phyloP scores from a whole-genome alignment of 441 rosid species.

The Viola pubescens region DNA sequence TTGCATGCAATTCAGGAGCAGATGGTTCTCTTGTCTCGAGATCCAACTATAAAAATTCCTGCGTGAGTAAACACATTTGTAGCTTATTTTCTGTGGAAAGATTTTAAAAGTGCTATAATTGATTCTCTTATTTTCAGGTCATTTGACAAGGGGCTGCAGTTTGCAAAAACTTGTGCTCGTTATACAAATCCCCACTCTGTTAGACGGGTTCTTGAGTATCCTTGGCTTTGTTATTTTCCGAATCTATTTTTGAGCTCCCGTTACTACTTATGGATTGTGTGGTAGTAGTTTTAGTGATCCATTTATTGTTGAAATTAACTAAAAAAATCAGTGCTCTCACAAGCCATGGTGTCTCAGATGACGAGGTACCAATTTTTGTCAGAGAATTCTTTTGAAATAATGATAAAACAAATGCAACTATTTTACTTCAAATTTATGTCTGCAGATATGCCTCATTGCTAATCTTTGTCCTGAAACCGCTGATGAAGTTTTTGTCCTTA shows the following conservation, averaged over 20 bases:
- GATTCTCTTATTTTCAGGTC: constrained; percentile 41
- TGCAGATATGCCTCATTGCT: constrained; percentile 54
- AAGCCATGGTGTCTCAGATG: constrained; percentile 47
- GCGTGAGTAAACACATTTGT: constrained; percentile 37
- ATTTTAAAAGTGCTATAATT: constrained; percentile 11
- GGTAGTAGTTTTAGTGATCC: constrained; percentile 8
- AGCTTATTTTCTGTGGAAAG: constrained; percentile 7
- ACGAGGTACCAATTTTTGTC: constrained; percentile 51
- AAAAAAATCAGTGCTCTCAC: constrained; percentile 40
- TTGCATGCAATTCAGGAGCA: constrained; percentile 71
- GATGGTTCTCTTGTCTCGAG: constrained; percentile 59
- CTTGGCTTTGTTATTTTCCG: constrained; percentile 24
- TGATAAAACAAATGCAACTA: constrained; percentile 6
- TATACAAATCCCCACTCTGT: constrained; percentile 54
- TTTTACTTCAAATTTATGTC: constrained; percentile 20
- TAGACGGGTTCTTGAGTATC: constrained; percentile 67
- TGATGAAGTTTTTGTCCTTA: constrained; percentile 68
- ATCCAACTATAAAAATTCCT: constrained; percentile 67
- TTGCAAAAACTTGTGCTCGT: constrained; percentile 36
- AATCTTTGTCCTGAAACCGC: constrained; percentile 58
- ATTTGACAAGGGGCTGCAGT: constrained; percentile 56
- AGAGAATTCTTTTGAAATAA: constrained; percentile 3
- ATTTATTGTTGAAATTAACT: constrained; percentile 39
- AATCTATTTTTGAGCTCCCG: constrained; percentile 1
- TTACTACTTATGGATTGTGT: constrained; percentile 5